phyloP scores from a whole-genome alignment of 2,329 filamentous ascomycete species.

The Ceratocystis papillata region DNA sequence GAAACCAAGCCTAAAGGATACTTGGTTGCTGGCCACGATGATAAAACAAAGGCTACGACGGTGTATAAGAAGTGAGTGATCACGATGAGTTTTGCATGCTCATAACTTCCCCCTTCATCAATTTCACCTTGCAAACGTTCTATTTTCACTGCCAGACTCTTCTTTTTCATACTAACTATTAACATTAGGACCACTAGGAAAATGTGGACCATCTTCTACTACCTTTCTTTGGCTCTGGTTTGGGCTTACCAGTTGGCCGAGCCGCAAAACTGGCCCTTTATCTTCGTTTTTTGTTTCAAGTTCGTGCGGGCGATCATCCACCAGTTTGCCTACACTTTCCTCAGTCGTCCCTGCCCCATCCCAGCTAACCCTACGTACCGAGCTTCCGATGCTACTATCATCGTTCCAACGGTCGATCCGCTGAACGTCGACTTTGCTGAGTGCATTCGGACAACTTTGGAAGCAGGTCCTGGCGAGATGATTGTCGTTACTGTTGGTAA shows the following conservation, averaged over 20 bases:
- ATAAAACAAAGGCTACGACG: not conserved
- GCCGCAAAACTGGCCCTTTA: constrained; percentile 14
- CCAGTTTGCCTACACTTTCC: constrained; percentile 32
- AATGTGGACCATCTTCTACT: not conserved
- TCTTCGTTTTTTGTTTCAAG: constrained; percentile 31
- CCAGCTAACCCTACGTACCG: constrained; percentile 29
- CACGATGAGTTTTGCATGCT: not conserved
- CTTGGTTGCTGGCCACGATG: not conserved
- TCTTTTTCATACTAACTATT: not conserved
- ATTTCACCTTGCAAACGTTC: not conserved
- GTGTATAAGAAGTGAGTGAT: not conserved
- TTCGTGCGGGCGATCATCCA: constrained; percentile 40
- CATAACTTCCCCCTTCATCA: not conserved
- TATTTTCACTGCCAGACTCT: not conserved
- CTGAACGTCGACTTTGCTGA: constrained; percentile 33
- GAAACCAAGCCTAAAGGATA: not conserved
- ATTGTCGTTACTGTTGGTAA: constrained; percentile 39
- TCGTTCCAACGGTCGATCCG: constrained; percentile 43
- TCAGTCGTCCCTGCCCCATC: constrained; percentile 33
- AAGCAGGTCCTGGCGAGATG: constrained; percentile 33
- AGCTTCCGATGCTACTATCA: constrained; percentile 38
- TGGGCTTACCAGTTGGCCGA: not conserved
- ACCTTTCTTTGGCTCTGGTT: not conserved
- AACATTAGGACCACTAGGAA: not conserved
- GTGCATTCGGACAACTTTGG: constrained; percentile 35